Base-by-base conservation (phyloP, 192 early-diverging fungal genomes). In the Haplosporangium gracile region DNA sequence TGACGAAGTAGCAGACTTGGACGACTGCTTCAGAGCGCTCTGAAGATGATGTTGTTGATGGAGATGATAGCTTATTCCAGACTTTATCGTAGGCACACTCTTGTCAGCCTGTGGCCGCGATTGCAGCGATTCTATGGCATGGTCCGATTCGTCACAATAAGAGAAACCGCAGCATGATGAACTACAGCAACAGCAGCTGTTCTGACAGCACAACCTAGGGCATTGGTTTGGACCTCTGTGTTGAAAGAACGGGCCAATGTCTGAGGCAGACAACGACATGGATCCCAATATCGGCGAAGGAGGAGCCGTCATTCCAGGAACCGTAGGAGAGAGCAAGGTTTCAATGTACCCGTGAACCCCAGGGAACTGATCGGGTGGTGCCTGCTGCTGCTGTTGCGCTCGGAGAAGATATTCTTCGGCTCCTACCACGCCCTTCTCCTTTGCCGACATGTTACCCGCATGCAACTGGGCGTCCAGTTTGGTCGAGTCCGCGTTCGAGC, bases 401-500 rank as follows among this genome's bases (percentile, higher is more conserved):
- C 26, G 60, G 10, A 32, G 60, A 2, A 9, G 60, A 32, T 65
- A 11, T 15, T 32, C 60, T 2, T 29, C 29, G 11, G 3, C 13
- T 32, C 60, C 60, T 32, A 11, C 1, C 11, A 55, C 24, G 4
- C 70, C 75, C 36, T 72, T 75, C 2, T 76, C 68, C 22, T 74
- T 72, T 8, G 18, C 20, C 7, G 43, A 1, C 10, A 26, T 38
- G 38, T 24, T n/a, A 6, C 55, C 51, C 13, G 68, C 18, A 15
- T 39, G 15, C 39, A 74, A 73, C 10, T 45, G 22, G 22, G 79
- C 24, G 11, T 82, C 81, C 5, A 43, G 0, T 43, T 82, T 76
- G 32, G 75, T 65, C 1, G 26, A 39, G 18, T 84, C 68, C 1
- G 68, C 63, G 24, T 84, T 84, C 15, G 82, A 79, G 63, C 68